phyloP scores from a whole-genome alignment of 345 rosid species.

The Melastoma malabathricum region DNA sequence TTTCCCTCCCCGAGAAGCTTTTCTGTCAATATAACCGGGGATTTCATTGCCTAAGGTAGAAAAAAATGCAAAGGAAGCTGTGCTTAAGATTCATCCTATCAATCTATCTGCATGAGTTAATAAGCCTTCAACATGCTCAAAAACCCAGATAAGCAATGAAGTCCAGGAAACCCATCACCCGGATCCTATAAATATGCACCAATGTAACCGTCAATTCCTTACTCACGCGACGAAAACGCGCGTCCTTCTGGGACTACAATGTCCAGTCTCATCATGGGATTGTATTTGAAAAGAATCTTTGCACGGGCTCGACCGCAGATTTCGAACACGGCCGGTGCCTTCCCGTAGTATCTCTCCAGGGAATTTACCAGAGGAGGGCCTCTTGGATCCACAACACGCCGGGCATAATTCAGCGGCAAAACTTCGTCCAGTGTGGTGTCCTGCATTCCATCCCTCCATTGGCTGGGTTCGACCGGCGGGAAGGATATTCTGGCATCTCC shows the following conservation, averaged over 20 bases:
- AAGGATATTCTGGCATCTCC: slow-evolving; percentile 71
- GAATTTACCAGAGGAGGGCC: slow-evolving; percentile 47
- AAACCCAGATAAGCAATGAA: too few relatives aligned
- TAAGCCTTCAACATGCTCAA: too few relatives aligned
- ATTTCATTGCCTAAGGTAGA: too few relatives aligned
- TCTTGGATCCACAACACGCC: slow-evolving; percentile 63
- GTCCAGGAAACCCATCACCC: too few relatives aligned
- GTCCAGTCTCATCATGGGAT: slow-evolving; percentile 94
- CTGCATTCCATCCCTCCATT: slow-evolving; percentile 98
- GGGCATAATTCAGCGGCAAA: slow-evolving; percentile 60
- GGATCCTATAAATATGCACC: too few relatives aligned
- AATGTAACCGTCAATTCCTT: neutral
- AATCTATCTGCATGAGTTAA: too few relatives aligned
- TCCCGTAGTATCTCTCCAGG: slow-evolving; percentile 71
- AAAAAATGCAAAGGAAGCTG: too few relatives aligned
- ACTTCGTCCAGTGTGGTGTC: slow-evolving; percentile 66
- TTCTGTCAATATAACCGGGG: too few relatives aligned
- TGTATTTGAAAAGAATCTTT: slow-evolving; percentile 40
- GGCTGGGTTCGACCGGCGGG: slow-evolving; percentile 69
- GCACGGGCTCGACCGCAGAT: slow-evolving; percentile 77
- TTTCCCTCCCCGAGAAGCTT: too few relatives aligned
- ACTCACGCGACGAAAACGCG: slow-evolving; percentile 40
- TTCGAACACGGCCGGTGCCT: slow-evolving; percentile 74
- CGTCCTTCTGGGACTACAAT: slow-evolving; percentile 69
- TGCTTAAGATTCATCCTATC: too few relatives aligned